Evolutionary conservation across 176 grass and related monocot genomes (phyloP), one percentile per base, ranked within the genome.

Genomic region (Avena eriantha): DNA sequence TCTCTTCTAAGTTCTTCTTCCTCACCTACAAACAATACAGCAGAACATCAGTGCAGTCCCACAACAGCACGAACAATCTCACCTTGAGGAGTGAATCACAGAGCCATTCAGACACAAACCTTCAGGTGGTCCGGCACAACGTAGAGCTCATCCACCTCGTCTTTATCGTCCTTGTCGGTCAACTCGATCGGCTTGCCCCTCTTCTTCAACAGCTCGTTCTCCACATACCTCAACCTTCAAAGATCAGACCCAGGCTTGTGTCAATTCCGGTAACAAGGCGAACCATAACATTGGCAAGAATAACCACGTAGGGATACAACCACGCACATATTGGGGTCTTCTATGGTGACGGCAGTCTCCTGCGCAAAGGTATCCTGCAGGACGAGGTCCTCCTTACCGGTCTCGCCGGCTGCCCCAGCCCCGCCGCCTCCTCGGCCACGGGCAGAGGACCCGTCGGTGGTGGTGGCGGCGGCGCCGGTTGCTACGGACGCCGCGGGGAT

Each of bases 281-380:
- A 19, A 64, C 10, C 45, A 81, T 17, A n/a, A 15, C 4, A 31
- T 8, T 59, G 63, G 26, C 36, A 69, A 77, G 41, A 58, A 24
- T 10, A 82, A 69, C 14, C 21, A 16, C 15, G 29, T 7, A 9
- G 76, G 19, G 33, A 51, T 3, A 49, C 29, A 73, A 61, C 7
- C 67, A 26, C 33, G 15, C 89, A 94, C 96, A 98, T 98, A 83
- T 98, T 98, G 45, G 96, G 96, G 60, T 98, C 96, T 84, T 98
- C 96, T 57, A 98, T 70, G 64, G 96, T 98, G 56, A 94, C 88
- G 17, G 90, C 93, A 1, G 96, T 98, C 88, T 94, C 96, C 94
- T 98, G 96, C n/a, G 96, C 96, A 49, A 98, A 98, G 86, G 96
- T 98, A 46, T 98, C 96, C 82, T 98, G 96, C 1, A 98, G 91